Base-by-base conservation (phyloP, 2,329 filamentous ascomycete species). In the Fonsecaea nubica region DNA sequence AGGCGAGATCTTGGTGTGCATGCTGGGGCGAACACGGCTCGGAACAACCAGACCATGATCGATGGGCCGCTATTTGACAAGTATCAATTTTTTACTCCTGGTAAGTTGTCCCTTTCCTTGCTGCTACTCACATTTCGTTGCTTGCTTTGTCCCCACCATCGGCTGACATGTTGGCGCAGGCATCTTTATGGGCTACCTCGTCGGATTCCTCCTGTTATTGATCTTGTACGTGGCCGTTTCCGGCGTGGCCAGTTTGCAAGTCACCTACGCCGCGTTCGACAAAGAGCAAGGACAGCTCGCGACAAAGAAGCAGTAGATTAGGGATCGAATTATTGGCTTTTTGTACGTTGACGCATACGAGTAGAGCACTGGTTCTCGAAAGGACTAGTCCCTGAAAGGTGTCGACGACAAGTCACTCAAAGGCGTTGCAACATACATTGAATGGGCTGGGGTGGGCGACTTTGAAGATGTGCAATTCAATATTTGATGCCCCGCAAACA, bases 191-290 rank as follows among this genome's bases (percentile, higher is more conserved):
- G 90, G 87, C 33, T 81, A 97, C 21, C 76, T 93, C 42, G 89
- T 89, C 25, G 81, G 86, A 2, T 77, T 95, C 18, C 77, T 97
- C 45, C 84, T 97, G 57, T 80, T 96, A 67, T 81, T 87, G 33
- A 93, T 98, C 72, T 82, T 97, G 5, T 89, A 90, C 71, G 89
- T 93, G 64, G 95, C 90, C 13, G 81, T 98, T 63, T 87, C 80
- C 66, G 93, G 91, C 13, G 83, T 98, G 12, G 83, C 86, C 6
- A 94, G 92, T 72, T 84, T 99, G 18, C 85, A 97, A 77, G 92
- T 98, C 35, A 91, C 92, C 0, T 98, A 98, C 78, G 92, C 91
- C 69, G 93, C 95, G 1, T 99, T 98, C 77, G 94, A 96, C 77
- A 97, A 97, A 84, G 94, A 97, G 73, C 96, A 92, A 84, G 92